Evolutionary conservation across 1,284 basidiomycete species (phyloP), one percentile per base, ranked within the genome.

Genomic region (Rhodofomes roseus): DNA sequence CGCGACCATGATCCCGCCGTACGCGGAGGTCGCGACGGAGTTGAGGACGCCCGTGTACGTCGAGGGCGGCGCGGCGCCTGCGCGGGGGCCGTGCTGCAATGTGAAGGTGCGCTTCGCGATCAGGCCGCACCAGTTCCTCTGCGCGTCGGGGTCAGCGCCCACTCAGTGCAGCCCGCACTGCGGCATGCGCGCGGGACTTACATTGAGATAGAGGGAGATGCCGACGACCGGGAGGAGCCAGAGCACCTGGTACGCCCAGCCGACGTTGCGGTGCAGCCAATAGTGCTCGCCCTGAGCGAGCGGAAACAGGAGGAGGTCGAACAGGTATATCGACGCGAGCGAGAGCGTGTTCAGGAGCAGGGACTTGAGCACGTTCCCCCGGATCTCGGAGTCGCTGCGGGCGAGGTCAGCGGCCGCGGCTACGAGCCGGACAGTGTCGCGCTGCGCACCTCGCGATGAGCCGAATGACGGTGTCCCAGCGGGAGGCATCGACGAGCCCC

Each of bases 161-260:
- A 39, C n/a, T 14, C 40, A 37, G 31, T n/a, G 29, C 20, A 39
- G n/a, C 29, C 2, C 22, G 12, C 25, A 52, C 14, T 37, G 29
- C 25, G 31, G 3, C 27, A 57, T 12, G 43, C 18, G 37, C n/a
- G 43, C 58, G 50, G 20, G 39, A 77, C 87, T 71, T 65, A 91
- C 89, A 67, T 92, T 92, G 54, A 92, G 76, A 71, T 91, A 92
- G 59, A 92, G 80, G 5, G 89, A 90, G 22, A 76, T 72, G 6
- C 86, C 85, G 4, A 91, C 79, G 54, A 92, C 81, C 1, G 91
- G 90, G 27, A 90, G 73, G 5, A 93, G 73, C 90, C 91, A 93
- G 41, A 93, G 72, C 2, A 83, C 74, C 65, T 84, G 85, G 70
- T 92, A 93, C 62, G 90, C 84, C 82, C 83, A 85, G 7, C 87